phyloP scores from a whole-genome alignment of 495 filamentous ascomycete species.

The Astrocystis sublimbata region DNA sequence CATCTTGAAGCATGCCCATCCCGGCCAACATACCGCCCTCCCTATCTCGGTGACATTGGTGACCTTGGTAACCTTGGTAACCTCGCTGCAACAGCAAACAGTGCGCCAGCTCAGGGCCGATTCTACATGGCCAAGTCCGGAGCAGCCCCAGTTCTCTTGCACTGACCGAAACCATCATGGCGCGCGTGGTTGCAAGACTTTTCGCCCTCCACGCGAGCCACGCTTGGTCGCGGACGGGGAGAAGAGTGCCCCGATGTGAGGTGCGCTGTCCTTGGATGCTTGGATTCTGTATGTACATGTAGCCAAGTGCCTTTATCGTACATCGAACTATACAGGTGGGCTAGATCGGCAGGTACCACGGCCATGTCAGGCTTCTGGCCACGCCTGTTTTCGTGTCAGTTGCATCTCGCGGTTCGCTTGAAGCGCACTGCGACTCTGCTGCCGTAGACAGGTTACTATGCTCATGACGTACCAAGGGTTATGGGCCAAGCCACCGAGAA shows the following conservation, averaged over 20 bases:
- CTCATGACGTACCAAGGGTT: conserved; percentile 5
- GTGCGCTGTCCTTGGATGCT: too few species aligned
- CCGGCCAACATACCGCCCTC: too few species aligned
- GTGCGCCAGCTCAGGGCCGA: background rate
- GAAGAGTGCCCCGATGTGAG: background rate
- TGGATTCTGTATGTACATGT: too few species aligned
- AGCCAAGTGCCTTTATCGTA: too few species aligned
- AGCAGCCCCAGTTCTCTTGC: background rate
- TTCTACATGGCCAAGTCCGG: background rate
- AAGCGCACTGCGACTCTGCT: background rate
- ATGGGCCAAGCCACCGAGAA: background rate
- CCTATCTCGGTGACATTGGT: too few species aligned
- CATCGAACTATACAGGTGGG: background rate
- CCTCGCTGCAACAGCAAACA: too few species aligned
- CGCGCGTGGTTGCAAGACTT: background rate
- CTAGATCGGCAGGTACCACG: background rate
- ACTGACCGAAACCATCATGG: background rate
- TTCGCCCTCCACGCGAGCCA: background rate
- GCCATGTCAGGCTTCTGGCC: background rate
- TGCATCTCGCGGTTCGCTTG: conserved; percentile 2
- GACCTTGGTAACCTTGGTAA: too few species aligned
- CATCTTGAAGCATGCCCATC: background rate
- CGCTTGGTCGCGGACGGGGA: background rate
- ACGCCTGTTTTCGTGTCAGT: background rate
- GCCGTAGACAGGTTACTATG: background rate